Base-by-base conservation (phyloP, 305 asterid species). In the Solanum hybrid region DNA sequence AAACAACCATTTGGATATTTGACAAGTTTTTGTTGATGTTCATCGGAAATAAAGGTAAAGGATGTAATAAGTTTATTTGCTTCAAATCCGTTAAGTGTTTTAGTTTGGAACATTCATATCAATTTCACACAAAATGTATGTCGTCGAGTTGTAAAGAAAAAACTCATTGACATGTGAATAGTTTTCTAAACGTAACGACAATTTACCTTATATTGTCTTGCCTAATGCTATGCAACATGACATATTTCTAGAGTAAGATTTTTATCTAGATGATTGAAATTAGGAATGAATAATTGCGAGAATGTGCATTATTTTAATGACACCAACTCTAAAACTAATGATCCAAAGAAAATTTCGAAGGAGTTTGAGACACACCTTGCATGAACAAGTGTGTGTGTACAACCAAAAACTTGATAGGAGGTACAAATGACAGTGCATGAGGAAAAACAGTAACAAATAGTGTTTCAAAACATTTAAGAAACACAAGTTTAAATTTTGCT, bases 401-500 rank as follows among this genome's bases (percentile, higher is more conserved):
- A 1, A 0, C 20, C 3, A 46, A 46, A 5, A 5, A 5, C 6
- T 14, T 0, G 0, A 46, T 46, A 46, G 22, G 0, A 46, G 4
- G 64, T 46, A 0, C 8, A 14, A 46, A 14, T 46, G 20, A 46
- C 64, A 2, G 3, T 46, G 61, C 18, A 5, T 31, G 34, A 31
- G 6, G 3, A 5, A 46, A 14, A 46, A 16, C 3, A 5, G 22
- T 46, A 46, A 13, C 64, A 46, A 14, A 2, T 46, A 46, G 7
- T 14, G 8, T 5, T 46, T 14, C 5, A 46, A 14, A 46, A 46
- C 8, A 46, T 5, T 5, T 46, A 14, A 46, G 3, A 0, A 14
- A 14, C 64, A 46, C 8, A 46, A 46, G 0, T 46, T 46, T 46
- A 3, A 14, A 14, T 14, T 46, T 46, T 14, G 13, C 22, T 46